Evolutionary conservation across 176 grass and related monocot species (phyloP).

Genomic region (Bolboschoenus planiculmis): DNA sequence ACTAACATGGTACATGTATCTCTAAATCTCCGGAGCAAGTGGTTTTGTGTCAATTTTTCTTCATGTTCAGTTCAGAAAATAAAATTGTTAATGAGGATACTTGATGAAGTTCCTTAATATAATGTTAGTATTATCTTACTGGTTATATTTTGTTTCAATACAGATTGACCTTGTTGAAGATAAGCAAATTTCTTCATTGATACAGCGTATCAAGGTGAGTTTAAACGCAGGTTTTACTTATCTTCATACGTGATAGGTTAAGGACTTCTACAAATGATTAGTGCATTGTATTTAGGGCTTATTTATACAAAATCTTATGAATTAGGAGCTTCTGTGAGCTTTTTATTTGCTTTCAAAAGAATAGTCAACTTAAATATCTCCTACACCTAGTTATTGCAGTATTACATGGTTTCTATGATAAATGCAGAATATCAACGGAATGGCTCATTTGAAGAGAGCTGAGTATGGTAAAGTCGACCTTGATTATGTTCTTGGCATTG

Average conservation of each 20-base stretch:
- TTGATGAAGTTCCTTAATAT: background rate
- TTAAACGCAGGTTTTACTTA: background rate
- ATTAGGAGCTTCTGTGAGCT: background rate
- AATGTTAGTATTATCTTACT: constrained; percentile 6
- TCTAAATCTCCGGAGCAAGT: background rate
- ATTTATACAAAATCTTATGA: background rate
- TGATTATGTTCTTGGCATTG: constrained; percentile 99
- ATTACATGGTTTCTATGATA: constrained; percentile 5
- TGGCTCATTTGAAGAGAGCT: constrained; percentile 86
- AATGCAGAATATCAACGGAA: constrained; percentile 76
- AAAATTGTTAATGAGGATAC: background rate
- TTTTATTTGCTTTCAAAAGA: constrained; percentile 2
- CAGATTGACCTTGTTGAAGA: constrained; percentile 93
- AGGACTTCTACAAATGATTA: background rate
- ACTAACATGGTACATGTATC: background rate
- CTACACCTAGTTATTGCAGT: background rate
- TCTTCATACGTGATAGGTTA: background rate
- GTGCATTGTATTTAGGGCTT: background rate
- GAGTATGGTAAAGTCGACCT: constrained; percentile 89
- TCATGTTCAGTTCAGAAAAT: background rate
- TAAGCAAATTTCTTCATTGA: constrained; percentile 66
- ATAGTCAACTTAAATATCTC: background rate
- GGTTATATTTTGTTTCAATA: constrained; percentile 21
- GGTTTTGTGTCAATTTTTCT: background rate
- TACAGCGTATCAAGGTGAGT: constrained; percentile 74